These are phyloP conservation scores for Cercophora samala DNA, from an alignment of 495 filamentous ascomycete species.

Conservation along the genomic window DNA sequence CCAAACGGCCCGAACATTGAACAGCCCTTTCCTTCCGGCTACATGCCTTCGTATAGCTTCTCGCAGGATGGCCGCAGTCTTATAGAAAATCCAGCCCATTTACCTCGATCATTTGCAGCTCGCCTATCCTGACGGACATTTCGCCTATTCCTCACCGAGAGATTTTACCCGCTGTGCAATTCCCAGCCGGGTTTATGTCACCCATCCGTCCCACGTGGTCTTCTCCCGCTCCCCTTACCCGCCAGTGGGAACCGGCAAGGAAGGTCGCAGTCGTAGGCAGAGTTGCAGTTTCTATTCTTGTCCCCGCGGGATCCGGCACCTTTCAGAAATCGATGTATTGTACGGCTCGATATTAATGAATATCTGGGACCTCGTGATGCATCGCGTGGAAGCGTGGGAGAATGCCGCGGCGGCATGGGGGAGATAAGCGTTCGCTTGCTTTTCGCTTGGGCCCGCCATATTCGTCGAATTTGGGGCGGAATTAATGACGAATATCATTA, in stretches of 20 bases:
- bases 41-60: neutral
- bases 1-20: neutral
- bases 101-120: neutral
- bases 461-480: neutral
- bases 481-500: too few relatives aligned
- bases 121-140: neutral
- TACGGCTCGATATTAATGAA: constrained; percentile 3
- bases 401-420: neutral
- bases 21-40: neutral
- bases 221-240: neutral
- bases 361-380: constrained; percentile 3
- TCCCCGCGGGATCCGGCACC: constrained; percentile 10
- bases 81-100: neutral
- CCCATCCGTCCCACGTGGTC: neutral
- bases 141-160: neutral
- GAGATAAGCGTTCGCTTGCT: neutral
- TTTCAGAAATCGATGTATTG: constrained; percentile 6
- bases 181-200: neutral
- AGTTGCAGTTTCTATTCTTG: constrained; percentile 16
- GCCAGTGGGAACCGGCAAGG: neutral
- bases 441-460: neutral
- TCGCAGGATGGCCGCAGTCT: neutral
- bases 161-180: neutral
- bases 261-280: neutral
- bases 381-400: neutral